Percentiles rank a stretch among this genome's conserved stretches.
These are phyloP conservation scores for Mycena vitilis DNA, from an alignment of 768 basidiomycete genomes.

Conservation along the genomic window DNA sequence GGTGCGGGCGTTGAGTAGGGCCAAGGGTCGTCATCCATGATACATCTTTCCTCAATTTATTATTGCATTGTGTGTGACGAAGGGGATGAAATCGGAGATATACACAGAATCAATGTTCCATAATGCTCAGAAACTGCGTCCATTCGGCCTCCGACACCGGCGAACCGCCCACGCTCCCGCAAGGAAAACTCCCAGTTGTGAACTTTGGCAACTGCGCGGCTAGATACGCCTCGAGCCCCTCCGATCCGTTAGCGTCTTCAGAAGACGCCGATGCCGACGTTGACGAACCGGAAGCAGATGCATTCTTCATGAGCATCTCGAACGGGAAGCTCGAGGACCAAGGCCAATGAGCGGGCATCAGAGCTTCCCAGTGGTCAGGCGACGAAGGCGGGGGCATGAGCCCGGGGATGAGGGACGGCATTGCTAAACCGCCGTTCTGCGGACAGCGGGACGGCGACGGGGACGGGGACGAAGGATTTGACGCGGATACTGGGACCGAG, in stretches of 20 bases:
- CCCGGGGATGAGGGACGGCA: slow-evolving; percentile 2
- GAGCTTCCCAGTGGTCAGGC: not conserved
- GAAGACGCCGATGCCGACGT: too few relatives aligned
- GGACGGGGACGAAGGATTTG: not conserved
- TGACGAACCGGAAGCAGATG: too few relatives aligned
- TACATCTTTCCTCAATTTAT: too few relatives aligned
- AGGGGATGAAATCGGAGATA: too few relatives aligned
- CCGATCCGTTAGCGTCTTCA: not conserved
- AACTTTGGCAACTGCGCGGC: not conserved
- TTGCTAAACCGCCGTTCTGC: not conserved
- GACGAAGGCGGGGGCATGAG: not conserved
- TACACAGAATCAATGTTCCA: too few relatives aligned
- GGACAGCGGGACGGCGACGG: not conserved
- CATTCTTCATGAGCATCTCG: not conserved
- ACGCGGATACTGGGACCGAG: not conserved
- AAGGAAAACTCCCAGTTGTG: too few relatives aligned
- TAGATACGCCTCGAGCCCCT: not conserved
- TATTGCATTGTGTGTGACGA: too few relatives aligned
- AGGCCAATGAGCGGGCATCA: not conserved
- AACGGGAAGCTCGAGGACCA: not conserved
- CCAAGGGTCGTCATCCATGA: too few relatives aligned
- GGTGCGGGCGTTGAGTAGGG: too few relatives aligned
- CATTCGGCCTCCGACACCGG: too few relatives aligned
- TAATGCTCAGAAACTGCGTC: too few relatives aligned
- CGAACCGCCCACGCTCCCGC: too few relatives aligned